Evolutionary conservation across 352 stramenopile genomes (phyloP).

Genomic region (Phytophthora macrochlamydospora): DNA sequence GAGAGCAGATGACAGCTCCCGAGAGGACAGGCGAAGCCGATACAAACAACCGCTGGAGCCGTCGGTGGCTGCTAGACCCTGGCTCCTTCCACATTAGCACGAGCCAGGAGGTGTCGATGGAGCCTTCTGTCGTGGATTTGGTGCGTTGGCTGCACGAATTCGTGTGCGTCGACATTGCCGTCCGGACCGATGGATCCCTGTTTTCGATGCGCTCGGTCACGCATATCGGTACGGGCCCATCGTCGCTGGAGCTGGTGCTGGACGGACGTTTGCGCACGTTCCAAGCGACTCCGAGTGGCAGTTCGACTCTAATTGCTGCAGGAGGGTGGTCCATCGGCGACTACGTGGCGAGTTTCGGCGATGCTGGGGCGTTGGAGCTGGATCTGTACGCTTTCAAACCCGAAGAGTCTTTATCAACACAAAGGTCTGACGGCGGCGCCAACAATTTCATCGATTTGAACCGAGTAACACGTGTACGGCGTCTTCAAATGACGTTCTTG

Average conservation of each 20-base stretch:
- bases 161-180: constrained; percentile 12
- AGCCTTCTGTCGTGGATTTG: constrained; percentile 5
- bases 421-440: background rate
- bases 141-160: constrained; percentile 8
- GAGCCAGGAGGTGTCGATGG: background rate
- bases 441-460: background rate
- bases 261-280: constrained; percentile 37
- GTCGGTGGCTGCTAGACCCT: constrained; percentile 20
- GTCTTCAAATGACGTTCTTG: constrained; percentile 7
- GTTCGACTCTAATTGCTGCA: constrained; percentile 15
- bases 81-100: constrained; percentile 11
- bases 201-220: constrained; percentile 13
- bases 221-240: background rate
- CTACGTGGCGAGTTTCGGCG: constrained; percentile 9
- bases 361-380: constrained; percentile 1
- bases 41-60: constrained; percentile 12
- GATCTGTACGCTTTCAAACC: constrained; percentile 8
- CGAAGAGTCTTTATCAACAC: background rate
- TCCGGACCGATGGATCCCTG: constrained; percentile 5
- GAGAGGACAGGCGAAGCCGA: background rate
- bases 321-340: constrained; percentile 10
- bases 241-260: constrained; percentile 26
- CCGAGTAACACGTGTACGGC: constrained; percentile 1
- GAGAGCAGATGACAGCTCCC: constrained; percentile 3
- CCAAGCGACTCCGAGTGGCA: constrained; percentile 30